Base-by-base conservation (phyloP, 495 filamentous ascomycete species). In the Penicillium bialowiezense region DNA sequence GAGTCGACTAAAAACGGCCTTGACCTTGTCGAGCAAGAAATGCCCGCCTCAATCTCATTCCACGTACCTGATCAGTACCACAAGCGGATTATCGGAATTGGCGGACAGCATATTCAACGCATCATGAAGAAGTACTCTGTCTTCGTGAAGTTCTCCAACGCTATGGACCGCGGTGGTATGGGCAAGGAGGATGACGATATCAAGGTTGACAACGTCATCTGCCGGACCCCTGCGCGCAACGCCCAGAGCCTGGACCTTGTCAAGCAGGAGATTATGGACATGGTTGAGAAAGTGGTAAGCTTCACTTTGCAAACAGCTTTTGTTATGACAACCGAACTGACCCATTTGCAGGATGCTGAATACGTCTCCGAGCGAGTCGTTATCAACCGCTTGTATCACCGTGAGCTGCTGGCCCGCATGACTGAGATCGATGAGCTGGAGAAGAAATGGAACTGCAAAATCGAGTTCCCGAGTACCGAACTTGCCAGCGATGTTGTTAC, bases 71-170 rank as follows among this genome's bases (percentile, higher is more conserved):
- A 97, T 59, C 91, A 97, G 60, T 99, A 99, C 64, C 93, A 99
- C 70, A 99, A 97, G 74, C 90, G 95, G 34, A 99, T 99, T 55
- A 99, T 99, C 55, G 93, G 93, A 44, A 97, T 97, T 50, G 95
- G 93, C 51, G 93, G 93, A 14, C 90, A 96, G 65, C 95, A 97
- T 59, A 99, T 99, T 59, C 93, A 99, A 65, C 91, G 91, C 48
- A 97, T 97, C 73, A 99, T 97, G 93, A 99, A 99, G 76, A 97
- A 97, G 69, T 95, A 99, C 72, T 99, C 93, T 2, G 93, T 99
- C 48, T 99, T 97, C 54, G 93, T 99, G 73, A 99, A 99, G 66
- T 99, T 99, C 64, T 95, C 90, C 54, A 99, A 99, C 60, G 93
- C 95, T 20, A 97, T 97, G 95, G 93, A 99, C 68, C 88, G 93